Evolutionary conservation across 139 green algal genomes (phyloP).

Genomic region (Micromonas pusilla): DNA sequence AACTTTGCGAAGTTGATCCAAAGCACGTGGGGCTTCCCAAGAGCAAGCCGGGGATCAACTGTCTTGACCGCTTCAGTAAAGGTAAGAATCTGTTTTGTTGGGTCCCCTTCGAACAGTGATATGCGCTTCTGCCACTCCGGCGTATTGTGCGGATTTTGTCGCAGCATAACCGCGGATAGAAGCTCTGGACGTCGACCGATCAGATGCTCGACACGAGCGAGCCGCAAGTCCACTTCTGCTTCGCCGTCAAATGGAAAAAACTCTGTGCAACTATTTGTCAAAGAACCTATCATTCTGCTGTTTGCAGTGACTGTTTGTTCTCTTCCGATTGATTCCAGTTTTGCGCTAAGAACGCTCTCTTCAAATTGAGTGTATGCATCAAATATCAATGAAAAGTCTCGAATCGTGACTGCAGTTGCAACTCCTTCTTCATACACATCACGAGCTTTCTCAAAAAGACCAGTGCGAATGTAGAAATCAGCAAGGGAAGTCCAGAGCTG

Average conservation of each 20-base stretch:
- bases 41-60: slow-evolving; percentile 62
- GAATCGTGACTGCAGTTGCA: slow-evolving; percentile 66
- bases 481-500: slow-evolving; percentile 89
- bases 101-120: slow-evolving; percentile 82
- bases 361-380: slow-evolving; percentile 63
- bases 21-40: slow-evolving; percentile 47
- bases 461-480: slow-evolving; percentile 94
- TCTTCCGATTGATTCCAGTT: slow-evolving; percentile 31
- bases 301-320: slow-evolving; percentile 31
- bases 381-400: slow-evolving; percentile 96
- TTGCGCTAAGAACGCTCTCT: slow-evolving; percentile 42
- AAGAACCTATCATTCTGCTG: slow-evolving; percentile 29
- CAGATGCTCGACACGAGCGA: slow-evolving; percentile 74
- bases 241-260: slow-evolving; percentile 62
- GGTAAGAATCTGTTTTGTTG: slow-evolving; percentile 66
- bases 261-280: slow-evolving; percentile 43
- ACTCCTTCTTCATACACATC: slow-evolving; percentile 97
- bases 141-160: slow-evolving; percentile 97
- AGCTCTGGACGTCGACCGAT: slow-evolving; percentile 62
- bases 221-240: slow-evolving; percentile 43
- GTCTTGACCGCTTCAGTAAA: slow-evolving; percentile 91
- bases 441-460: slow-evolving; percentile 88
- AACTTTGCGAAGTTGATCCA: slow-evolving; percentile 92
- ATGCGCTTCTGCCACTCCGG: slow-evolving; percentile 90
- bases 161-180: slow-evolving; percentile 71